Base-by-base conservation (phyloP, 2,329 filamentous ascomycete genomes). In the Talaromyces sp. region DNA sequence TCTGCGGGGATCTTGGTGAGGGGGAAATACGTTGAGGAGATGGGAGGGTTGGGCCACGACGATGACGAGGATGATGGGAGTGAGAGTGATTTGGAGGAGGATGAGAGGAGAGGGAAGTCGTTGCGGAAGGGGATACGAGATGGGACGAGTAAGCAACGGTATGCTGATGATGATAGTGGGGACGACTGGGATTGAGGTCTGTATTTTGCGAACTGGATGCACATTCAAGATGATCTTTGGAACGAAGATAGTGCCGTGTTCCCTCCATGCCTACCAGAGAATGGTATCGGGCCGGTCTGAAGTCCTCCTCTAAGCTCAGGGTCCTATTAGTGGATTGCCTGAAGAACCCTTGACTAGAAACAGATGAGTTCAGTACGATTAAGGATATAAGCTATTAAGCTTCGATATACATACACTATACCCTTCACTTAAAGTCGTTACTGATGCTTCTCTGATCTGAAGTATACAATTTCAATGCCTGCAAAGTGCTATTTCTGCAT, bases 141-240 rank as follows among this genome's bases (percentile, higher is more conserved):
- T 68, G 73, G 75, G 37, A 73, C 72, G 67, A 75, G 73, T 5
- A 77, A 74, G 63, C 64, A 69, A 57, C 69, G 68, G 62, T 71
- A 67, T 13, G 69, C 72, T 60, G 73, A 76, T 50, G 75, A 78
- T 47, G 77, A 78, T 24, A 54, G 52, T 31, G 80, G 81, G 67
- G 78, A 79, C 63, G 79, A 81, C 59, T 83, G 80, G 80, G 81
- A 82, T 73, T 82, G 74, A 79, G 41, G 22, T n/a, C 13, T 10
- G 1, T 19, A 13, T n/a, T 35, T 14, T 31, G 27, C 3, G 39
- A n/a, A 45, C 10, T 22, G 31, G n/a, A 56, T 11, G 33, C 33
- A 39, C 11, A 16, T 22, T 11, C 13, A 35, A 22, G 2, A 13
- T 1, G 16, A 37, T 31, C 47, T 35, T 19, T 31, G 22, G n/a